These are phyloP conservation scores for Castanopsis chinensis DNA, from an alignment of 306 rosid species.

Conservation along the genomic window DNA sequence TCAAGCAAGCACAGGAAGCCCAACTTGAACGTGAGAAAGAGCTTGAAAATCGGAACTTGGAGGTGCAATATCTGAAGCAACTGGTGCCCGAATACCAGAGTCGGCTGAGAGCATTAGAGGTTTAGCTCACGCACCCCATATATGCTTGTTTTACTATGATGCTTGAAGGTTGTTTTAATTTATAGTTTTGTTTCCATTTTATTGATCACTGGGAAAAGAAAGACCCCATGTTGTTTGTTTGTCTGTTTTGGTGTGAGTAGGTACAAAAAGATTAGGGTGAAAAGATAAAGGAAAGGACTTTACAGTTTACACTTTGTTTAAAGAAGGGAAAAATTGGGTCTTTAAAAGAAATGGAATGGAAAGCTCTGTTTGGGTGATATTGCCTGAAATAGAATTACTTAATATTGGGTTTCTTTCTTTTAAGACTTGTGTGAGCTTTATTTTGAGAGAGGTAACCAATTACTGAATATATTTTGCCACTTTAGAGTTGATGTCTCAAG, in stretches of 20 bases:
- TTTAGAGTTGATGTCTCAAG: background rate
- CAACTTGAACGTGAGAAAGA: too few species aligned
- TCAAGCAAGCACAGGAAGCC: slow-evolving; percentile 1
- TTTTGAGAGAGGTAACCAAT: background rate
- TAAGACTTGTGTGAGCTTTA: background rate
- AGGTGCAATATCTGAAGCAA: slow-evolving; percentile 47
- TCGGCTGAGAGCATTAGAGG: too few species aligned
- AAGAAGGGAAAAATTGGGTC: background rate
- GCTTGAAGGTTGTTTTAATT: background rate
- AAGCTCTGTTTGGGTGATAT: background rate
- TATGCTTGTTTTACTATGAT: too few species aligned
- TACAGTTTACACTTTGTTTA: background rate
- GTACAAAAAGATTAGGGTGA: background rate
- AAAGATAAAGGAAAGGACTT: background rate
- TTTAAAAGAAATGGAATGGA: background rate
- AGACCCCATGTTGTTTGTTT: background rate
- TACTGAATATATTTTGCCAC: background rate
- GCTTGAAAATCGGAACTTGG: slow-evolving; percentile 31
- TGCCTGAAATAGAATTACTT: background rate
- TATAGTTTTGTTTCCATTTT: slow-evolving; percentile 13
- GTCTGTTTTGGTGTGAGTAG: too few species aligned
- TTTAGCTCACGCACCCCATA: too few species aligned
- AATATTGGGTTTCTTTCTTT: background rate
- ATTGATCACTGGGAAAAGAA: background rate
- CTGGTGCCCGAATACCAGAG: too few species aligned